These are phyloP conservation scores for Aspergillus sclerotiicarbonarius DNA, from an alignment of 495 filamentous ascomycete species.

Conservation along the genomic window DNA sequence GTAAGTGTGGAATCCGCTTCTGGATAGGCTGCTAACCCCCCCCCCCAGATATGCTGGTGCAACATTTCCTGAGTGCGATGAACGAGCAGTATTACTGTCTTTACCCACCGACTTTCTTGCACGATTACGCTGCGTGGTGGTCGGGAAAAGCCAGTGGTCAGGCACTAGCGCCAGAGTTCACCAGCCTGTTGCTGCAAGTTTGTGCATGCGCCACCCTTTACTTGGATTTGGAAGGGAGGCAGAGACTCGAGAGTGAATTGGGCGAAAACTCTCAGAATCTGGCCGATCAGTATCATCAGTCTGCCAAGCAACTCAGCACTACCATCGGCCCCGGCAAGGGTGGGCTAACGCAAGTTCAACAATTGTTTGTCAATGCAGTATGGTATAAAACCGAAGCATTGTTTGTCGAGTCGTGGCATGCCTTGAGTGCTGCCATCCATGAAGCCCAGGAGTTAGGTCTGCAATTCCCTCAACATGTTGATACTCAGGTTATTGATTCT, in stretches of 20 bases:
- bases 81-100: conserved; percentile 52
- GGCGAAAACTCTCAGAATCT: conserved; percentile 34
- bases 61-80: conserved; percentile 45
- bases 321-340: conserved; percentile 47
- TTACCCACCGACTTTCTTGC: conserved; percentile 47
- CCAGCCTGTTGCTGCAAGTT: conserved; percentile 50
- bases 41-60: conserved; percentile 45
- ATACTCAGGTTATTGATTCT: background rate
- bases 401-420: conserved; percentile 55
- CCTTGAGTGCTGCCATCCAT: conserved; percentile 42
- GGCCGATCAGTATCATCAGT: conserved; percentile 39
- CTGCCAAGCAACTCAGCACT: conserved; percentile 43
- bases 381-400: conserved; percentile 53
- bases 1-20: conserved; percentile 11
- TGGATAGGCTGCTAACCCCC: conserved; percentile 7
- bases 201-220: conserved; percentile 51
- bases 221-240: conserved; percentile 32
- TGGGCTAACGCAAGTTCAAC: conserved; percentile 48
- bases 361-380: conserved; percentile 48
- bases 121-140: conserved; percentile 52
- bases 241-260: conserved; percentile 48
- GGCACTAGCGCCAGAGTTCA: conserved; percentile 42
- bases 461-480: background rate
- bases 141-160: conserved; percentile 26
- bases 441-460: conserved; percentile 53